Evolutionary conservation across 768 basidiomycete species (phyloP), one percentile per base, ranked within the genome.

Genomic region (Boletellus ananas): DNA sequence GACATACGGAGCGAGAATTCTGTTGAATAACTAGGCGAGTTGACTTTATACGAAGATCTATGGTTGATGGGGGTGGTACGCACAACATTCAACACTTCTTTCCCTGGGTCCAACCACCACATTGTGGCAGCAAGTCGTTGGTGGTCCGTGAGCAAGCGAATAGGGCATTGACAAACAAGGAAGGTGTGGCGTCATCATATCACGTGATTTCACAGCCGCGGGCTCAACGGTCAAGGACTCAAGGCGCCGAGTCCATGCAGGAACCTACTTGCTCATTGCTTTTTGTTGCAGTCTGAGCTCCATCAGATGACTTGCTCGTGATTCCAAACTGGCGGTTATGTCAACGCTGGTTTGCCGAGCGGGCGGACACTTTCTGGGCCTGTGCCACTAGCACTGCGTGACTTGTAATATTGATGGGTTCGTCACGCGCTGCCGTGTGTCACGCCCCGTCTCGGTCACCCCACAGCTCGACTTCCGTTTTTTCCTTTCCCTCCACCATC

Each of bases 1-100:
- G 57, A 97, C 87, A 79, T 97, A 97, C 0, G 92, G 94, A 23
- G 90, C 90, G 43, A 96, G 82, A 55, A 94, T 88, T 56, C 88
- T 83, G 67, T 94, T 94, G 73, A 96, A 89, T 58, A 93, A 67
- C 89, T 83, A 51, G 23, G 25, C 13, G 9, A 17, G 14, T 25
- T 25, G 21, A 42, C 16, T 41, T 48, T 36, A 37, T 25, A 34
- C 31, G 39, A 23, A 27, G n/a, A 25, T 35, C 6, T n/a, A 42
- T 37, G 18, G 43, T 44, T 6, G 31, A 34, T 3, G 23, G 10
- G 29, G 43, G 6, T 14, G 43, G 44, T 39, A 49, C 41, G 56
- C 50, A 91, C 90, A 50, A 89, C 79, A 68, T 88, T 85, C 58
- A 91, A 70, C 35, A 90, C 78, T 68, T 92, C 89, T 66, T 90